phyloP scores from a whole-genome alignment of 768 basidiomycete species.

The Russula vinacea region DNA sequence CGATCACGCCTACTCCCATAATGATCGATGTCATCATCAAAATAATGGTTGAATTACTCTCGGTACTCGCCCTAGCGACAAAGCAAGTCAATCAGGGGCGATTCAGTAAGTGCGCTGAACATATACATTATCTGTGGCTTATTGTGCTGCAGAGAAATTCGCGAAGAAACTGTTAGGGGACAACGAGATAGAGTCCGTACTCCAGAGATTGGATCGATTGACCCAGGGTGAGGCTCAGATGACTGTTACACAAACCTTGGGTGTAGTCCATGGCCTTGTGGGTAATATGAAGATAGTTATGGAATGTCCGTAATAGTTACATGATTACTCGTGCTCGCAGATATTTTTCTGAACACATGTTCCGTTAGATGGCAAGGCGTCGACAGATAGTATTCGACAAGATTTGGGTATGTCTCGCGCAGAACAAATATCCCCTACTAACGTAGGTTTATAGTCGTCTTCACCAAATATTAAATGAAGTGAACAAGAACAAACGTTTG shows the following conservation, averaged over 20 bases:
- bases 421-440: not conserved
- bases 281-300: not conserved
- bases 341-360: not conserved
- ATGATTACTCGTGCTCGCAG: too few relatives aligned
- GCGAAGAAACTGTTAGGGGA: not conserved
- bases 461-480: not conserved
- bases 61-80: not conserved
- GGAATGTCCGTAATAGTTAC: not conserved
- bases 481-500: slow-evolving; percentile 2
- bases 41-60: not conserved
- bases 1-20: not conserved
- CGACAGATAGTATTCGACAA: not conserved
- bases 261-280: not conserved
- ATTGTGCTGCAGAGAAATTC: not conserved
- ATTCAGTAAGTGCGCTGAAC: not conserved
- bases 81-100: not conserved
- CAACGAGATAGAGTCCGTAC: not conserved
- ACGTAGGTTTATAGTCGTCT: not conserved
- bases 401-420: not conserved
- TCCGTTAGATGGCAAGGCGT: not conserved
- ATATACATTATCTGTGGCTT: not conserved
- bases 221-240: not conserved
- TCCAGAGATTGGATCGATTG: not conserved
- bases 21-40: not conserved
- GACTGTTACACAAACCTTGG: not conserved